A percentile compares a stretch with the other conserved stretches of the same genome.
Evolutionary conservation across 768 basidiomycete genomes (phyloP).

Genomic region (Termitomyces sp.): DNA sequence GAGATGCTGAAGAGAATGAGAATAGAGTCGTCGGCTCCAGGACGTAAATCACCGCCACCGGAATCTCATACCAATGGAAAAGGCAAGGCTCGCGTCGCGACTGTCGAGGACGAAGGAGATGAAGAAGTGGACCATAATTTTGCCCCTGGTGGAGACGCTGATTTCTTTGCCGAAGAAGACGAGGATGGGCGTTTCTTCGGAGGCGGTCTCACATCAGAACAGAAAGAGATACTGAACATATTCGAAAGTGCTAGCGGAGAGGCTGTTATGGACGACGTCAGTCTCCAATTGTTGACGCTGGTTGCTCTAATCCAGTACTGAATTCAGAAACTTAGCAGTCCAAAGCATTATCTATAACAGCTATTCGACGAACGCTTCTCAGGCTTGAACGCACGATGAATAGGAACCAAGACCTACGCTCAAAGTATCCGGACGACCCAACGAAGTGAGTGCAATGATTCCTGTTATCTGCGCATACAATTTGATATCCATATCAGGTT

Average conservation of each 20-base stretch:
- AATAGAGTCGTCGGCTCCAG: conserved; percentile 34
- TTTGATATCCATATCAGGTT: conserved; percentile 49
- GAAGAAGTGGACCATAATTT: conserved; percentile 48
- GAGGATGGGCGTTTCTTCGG: conserved; percentile 92
- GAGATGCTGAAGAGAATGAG: conserved; percentile 82
- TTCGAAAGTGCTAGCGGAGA: conserved; percentile 74
- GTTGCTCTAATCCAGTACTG: conserved; percentile 15
- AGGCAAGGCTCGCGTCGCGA: conserved; percentile 33
- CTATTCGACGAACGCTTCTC: conserved; percentile 67
- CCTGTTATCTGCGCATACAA: background rate
- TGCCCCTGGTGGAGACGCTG: conserved; percentile 83
- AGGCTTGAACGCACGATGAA: conserved; percentile 84
- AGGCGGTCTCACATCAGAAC: conserved; percentile 85
- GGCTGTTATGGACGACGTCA: conserved; percentile 62
- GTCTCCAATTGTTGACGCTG: conserved; percentile 19
- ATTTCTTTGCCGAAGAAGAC: conserved; percentile 89
- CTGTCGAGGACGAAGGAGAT: conserved; percentile 61
- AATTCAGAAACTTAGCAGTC: conserved; percentile 32
- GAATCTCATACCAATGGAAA: conserved; percentile 10
- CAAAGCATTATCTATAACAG: conserved; percentile 62
- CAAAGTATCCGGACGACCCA: conserved; percentile 92
- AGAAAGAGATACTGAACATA: conserved; percentile 93
- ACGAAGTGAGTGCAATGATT: conserved; percentile 53
- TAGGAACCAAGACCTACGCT: conserved; percentile 94
- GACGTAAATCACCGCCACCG: conserved; percentile 1